Evolutionary conservation across 2,329 filamentous ascomycete genomes (phyloP).

Genomic region (Pyricularia pennisetigena): DNA sequence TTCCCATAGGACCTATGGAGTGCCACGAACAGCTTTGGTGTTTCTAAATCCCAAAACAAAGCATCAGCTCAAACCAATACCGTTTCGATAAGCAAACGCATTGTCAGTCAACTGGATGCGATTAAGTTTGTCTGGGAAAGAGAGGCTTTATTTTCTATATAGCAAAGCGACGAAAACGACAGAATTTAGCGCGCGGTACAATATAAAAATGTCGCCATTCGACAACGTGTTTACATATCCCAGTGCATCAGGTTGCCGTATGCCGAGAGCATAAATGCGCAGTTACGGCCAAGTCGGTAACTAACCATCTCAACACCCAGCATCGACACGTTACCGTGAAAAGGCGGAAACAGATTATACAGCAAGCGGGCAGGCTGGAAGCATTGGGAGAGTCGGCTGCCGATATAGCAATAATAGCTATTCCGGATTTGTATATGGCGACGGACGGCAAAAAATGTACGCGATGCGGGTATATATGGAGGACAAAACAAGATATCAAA

Average conservation of each 20-base stretch:
- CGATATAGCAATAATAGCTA: not conserved
- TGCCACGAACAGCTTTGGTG: too few species aligned
- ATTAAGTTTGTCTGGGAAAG: too few species aligned
- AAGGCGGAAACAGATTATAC: not conserved
- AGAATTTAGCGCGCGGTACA: not conserved
- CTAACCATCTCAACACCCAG: not conserved
- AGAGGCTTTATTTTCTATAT: too few species aligned
- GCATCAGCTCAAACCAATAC: too few species aligned
- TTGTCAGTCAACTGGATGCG: too few species aligned
- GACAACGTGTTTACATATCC: not conserved
- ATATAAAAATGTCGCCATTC: not conserved
- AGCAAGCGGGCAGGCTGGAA: not conserved
- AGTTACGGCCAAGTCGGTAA: not conserved
- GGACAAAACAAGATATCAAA: not conserved
- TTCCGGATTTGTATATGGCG: not conserved
- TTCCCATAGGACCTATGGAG: not conserved
- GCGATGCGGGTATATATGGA: not conserved
- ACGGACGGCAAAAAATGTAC: slow-evolving; percentile 1
- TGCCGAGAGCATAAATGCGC: not conserved
- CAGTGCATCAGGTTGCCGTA: not conserved
- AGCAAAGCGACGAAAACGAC: not conserved
- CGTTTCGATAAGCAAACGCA: too few species aligned
- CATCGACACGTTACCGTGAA: not conserved
- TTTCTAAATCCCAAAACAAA: too few species aligned
- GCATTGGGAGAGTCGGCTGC: not conserved